Base-by-base conservation (phyloP, 106 monocot genomes). In the Phalaenopsis aphrodite region DNA sequence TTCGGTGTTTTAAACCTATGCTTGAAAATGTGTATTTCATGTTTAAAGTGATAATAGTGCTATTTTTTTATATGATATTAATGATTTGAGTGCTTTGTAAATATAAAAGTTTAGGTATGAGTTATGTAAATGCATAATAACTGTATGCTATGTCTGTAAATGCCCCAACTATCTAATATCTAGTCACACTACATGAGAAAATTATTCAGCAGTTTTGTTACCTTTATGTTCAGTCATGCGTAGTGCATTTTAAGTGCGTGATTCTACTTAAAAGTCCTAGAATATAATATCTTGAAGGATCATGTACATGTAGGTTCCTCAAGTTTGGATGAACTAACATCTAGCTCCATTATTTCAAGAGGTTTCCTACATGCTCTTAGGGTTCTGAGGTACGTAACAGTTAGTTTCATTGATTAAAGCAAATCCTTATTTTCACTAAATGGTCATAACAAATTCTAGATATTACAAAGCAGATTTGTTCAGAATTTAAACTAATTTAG, bases 201-300 rank as follows among this genome's bases (percentile, higher is more conserved):
- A 52, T 65, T 24, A 21, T 65, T 61, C 39, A 69, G 14, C 3
- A 38, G 69, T 38, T 69, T 69, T 38, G 14, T 69, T 69, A 69
- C 39, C 69, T 39, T 69, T 36, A 39, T 21, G 69, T 39, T 69
- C 2, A 39, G 5, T 65, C 12, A 39, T 39, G 4, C 69, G 8
- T 36, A 69, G 69, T 69, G 69, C 37, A 61, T 61, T 21, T 61
- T 21, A 61, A 61, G 21, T 23, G 61, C 14, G 10, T 21, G 61
- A n/a, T 61, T 61, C 61, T 61, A 61, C 61, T 61, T 61, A 10
- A 30, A 21, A n/a, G 18, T 61, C 61, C n/a, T 69, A 69, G 38
- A 69, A 39, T 69, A 69, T 69, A 69, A 69, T 69, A 36, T 69
- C 38, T 69, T 69, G 69, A 69, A 69, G 69, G 69, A 38, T 69